Percentiles rank a stretch among this genome's conserved stretches.
phyloP scores from a whole-genome alignment of 2,329 filamentous ascomycete species.

The Aspergillus awamori region DNA sequence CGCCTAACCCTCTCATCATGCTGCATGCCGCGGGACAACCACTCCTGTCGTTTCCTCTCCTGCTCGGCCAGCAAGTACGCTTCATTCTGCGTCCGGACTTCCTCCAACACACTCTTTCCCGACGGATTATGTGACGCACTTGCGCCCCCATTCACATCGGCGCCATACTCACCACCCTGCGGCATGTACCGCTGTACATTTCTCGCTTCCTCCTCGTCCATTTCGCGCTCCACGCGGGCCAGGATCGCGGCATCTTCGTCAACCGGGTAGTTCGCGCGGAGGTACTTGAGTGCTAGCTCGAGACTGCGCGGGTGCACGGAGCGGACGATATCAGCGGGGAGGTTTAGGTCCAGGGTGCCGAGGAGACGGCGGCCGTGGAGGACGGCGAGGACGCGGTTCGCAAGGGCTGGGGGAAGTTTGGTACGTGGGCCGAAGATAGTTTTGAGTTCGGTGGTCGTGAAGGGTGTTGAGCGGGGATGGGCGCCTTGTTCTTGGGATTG shows the following conservation, averaged over 20 bases:
- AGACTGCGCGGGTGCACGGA: conserved; percentile 37
- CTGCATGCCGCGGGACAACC: conserved; percentile 56
- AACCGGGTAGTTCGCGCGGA: conserved; percentile 46
- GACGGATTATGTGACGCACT: conserved; percentile 47
- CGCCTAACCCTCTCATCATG: conserved; percentile 38
- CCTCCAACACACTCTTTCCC: conserved; percentile 46
- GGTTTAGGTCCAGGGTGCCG: conserved; percentile 49
- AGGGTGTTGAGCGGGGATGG: conserved; percentile 31
- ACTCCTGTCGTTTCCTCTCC: conserved; percentile 53
- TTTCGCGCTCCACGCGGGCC: conserved; percentile 46
- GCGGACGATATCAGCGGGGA: conserved; percentile 44
- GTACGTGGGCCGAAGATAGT: conserved; percentile 37
- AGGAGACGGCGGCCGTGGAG: conserved; percentile 48
- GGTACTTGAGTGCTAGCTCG: conserved; percentile 43
- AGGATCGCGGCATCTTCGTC: conserved; percentile 55
- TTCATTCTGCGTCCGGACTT: conserved; percentile 45
- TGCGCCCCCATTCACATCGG: conserved; percentile 28
- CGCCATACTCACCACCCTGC: conserved; percentile 48
- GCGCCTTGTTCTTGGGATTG: conserved; percentile 29
- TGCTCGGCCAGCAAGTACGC: conserved; percentile 46
- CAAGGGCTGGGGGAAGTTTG: conserved; percentile 33
- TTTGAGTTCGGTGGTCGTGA: conserved; percentile 38
- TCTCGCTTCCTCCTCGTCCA: conserved; percentile 44
- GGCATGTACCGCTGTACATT: conserved; percentile 46
- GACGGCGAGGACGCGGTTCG: conserved; percentile 43